Base-by-base conservation (phyloP, 2,329 filamentous ascomycete genomes). In the Penicillium sumatraense region DNA sequence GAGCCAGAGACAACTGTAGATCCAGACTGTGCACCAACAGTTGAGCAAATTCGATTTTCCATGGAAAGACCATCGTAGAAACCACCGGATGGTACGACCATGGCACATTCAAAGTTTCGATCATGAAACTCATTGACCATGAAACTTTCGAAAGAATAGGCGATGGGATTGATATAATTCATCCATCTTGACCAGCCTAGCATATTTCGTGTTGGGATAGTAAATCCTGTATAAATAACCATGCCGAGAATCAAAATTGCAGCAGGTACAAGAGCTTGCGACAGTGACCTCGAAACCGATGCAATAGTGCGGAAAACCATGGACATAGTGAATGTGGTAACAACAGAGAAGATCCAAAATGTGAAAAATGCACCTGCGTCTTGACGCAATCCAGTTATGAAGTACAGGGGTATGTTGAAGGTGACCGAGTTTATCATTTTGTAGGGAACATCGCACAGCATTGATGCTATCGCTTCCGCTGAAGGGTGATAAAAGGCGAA, bases 401-500 rank as follows among this genome's bases (percentile, higher is more conserved):
- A 96, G 77, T 96, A 96, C 2, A 96, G 75, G 1, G 86, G 81
- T 27, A 93, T 49, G 70, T 96, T 96, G 80, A 96, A 96, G 3
- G 84, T 75, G 60, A 96, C 81, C 1, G 85, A 77, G 64, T 93
- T 93, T n/a, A 75, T 33, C 8, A 96, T 74, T 73, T 95, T 96
- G 74, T 91, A 91, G 0, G 93, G 93, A 75, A 96, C 76, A 65
- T 97, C 93, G 59, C 85, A 89, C 26, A 96, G 75, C 88, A 96
- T 95, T 9, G 90, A 95, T 0, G 90, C 86, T 56, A 91, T 82
- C n/a, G 91, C 90, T 80, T 97, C 92, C 14, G 91, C 89, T 9
- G 89, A 92, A 0, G 93, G 91, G 67, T 96, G 93, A 67, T 96
- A 96, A 16, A 96, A 81, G 16, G 92, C 91, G 70, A 96, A 96